Conservation (phyloP, 768 basidiomycete species). For the Termitomyces sp. region DNA sequence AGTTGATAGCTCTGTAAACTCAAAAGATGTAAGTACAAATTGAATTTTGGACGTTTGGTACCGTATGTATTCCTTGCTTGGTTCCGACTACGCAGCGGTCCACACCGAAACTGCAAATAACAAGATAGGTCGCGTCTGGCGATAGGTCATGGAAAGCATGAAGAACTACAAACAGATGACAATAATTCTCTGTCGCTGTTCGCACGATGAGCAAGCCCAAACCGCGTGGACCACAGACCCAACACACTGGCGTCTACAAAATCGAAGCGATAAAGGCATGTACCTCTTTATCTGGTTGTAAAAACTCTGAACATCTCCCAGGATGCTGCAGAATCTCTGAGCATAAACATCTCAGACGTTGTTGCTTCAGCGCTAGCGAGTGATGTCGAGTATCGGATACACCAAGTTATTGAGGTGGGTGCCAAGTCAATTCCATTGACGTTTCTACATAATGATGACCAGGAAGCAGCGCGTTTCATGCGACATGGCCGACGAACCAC, state of each 20-base stretch:
- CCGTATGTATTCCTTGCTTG: too few species aligned
- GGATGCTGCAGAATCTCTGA: conserved; percentile 91
- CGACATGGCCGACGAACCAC: conserved; percentile 90
- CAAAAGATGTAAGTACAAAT: background rate
- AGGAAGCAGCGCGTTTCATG: conserved; percentile 98
- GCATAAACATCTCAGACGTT: conserved; percentile 73
- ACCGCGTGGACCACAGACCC: conserved; percentile 38
- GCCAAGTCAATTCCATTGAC: background rate
- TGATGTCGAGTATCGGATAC: conserved; percentile 95
- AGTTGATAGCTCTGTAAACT: background rate
- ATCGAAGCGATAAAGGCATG: conserved; percentile 59
- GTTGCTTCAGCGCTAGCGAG: conserved; percentile 86
- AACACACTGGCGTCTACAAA: conserved; percentile 61
- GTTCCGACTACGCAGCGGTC: too few species aligned
- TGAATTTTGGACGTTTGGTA: background rate
- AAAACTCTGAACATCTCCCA: conserved; percentile 23
- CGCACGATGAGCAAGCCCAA: conserved; percentile 43
- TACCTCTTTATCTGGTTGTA: background rate
- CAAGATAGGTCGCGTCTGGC: too few species aligned
- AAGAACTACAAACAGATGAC: background rate
- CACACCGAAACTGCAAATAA: too few species aligned
- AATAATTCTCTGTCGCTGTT: background rate
- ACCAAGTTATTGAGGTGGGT: conserved; percentile 87
- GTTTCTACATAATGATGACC: conserved; percentile 12
- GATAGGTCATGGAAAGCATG: too few species aligned